A percentile compares a stretch with the other conserved stretches of the same genome.
Conservation (phyloP, 2,329 filamentous ascomycete genomes). For the Fusarium virguliforme region DNA sequence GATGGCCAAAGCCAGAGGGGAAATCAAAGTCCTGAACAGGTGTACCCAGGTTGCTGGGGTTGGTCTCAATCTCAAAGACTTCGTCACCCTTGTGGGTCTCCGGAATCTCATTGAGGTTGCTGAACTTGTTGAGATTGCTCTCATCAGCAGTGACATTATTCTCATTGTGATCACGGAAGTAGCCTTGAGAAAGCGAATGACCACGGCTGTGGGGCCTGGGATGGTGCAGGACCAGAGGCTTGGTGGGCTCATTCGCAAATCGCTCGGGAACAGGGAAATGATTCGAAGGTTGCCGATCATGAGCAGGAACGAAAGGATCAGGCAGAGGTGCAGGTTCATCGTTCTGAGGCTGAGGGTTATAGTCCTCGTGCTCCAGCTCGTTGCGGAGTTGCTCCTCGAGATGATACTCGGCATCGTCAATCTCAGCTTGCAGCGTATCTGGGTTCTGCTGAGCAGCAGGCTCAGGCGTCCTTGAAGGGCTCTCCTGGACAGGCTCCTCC, state of each 20-base stretch:
- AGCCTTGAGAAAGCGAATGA: conserved; percentile 79
- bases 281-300: conserved; percentile 63
- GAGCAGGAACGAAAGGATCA: conserved; percentile 52
- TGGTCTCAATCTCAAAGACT: conserved; percentile 79
- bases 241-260: conserved; percentile 69
- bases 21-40: conserved; percentile 70
- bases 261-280: conserved; percentile 66
- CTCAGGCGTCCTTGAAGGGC: conserved; percentile 70
- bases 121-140: conserved; percentile 51
- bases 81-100: conserved; percentile 65
- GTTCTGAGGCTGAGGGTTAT: conserved; percentile 73
- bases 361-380: conserved; percentile 84
- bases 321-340: conserved; percentile 45
- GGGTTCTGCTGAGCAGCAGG: conserved; percentile 62
- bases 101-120: conserved; percentile 60
- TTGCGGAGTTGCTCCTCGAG: conserved; percentile 84
- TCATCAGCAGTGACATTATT: conserved; percentile 55
- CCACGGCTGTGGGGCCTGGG: conserved; percentile 82
- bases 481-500: conserved; percentile 71
- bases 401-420: conserved; percentile 89
- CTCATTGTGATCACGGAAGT: conserved; percentile 70
- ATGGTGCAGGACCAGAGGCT: conserved; percentile 76
- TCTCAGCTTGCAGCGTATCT: conserved; percentile 87
- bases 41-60: conserved; percentile 80
- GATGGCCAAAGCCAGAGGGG: conserved; percentile 64